phyloP scores from a whole-genome alignment of 208 protist genomes.

The Trichomonas gallinae region DNA sequence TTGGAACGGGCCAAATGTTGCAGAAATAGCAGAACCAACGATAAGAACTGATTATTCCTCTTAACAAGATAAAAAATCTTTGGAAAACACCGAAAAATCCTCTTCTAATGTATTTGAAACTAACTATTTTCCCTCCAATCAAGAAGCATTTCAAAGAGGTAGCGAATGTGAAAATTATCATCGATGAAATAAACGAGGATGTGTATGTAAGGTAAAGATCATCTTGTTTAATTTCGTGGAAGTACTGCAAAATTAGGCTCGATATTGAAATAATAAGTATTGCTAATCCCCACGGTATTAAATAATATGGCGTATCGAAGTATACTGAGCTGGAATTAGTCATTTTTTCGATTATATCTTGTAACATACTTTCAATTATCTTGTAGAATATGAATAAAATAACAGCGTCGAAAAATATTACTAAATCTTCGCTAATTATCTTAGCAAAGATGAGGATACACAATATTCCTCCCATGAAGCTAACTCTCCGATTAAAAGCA shows the following conservation, averaged over 20 bases:
- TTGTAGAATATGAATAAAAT: not conserved
- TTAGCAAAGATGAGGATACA: not conserved
- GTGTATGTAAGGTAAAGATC: not conserved
- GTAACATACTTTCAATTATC: not conserved
- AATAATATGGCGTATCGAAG: not conserved
- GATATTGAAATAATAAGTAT: not conserved
- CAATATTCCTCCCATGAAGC: not conserved
- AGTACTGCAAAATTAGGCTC: not conserved
- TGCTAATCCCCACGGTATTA: not conserved
- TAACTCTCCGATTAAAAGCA: not conserved
- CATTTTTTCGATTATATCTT: constrained; percentile 9
- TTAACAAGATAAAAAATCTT: not conserved
- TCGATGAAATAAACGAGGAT: not conserved
- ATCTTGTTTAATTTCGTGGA: not conserved
- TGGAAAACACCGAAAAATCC: not conserved
- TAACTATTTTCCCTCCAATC: not conserved
- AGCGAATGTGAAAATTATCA: not conserved
- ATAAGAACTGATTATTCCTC: not conserved
- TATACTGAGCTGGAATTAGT: not conserved
- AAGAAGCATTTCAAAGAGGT: not conserved
- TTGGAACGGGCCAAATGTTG: not conserved
- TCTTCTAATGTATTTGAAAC: not conserved
- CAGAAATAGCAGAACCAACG: not conserved
- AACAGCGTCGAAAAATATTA: not conserved
- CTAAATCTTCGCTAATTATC: not conserved